Percentiles rank a stretch among this genome's conserved stretches.
Conservation (phyloP, 805 yeast genomes). For the Debaryomyces prosopidis region DNA sequence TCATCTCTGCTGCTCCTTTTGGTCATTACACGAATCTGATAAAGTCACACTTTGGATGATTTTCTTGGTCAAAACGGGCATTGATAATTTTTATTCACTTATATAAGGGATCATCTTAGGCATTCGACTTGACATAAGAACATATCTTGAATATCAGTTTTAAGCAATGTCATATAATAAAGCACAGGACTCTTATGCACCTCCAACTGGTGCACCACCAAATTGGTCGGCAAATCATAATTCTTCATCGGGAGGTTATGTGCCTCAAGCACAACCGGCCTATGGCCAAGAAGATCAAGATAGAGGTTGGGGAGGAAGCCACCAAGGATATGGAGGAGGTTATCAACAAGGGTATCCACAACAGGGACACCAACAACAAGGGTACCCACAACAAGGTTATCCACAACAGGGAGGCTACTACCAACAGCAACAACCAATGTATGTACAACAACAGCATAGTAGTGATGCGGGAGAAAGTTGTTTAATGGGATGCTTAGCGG, state of each 20-base stretch:
- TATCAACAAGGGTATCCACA: constrained; percentile 9
- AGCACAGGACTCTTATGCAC: constrained; percentile 10
- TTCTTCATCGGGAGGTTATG: constrained; percentile 13
- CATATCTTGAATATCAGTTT: no score
- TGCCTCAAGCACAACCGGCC: constrained; percentile 24
- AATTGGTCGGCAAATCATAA: constrained; percentile 17
- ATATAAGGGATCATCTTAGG: no score
- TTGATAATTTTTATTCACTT: neutral
- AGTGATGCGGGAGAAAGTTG: constrained; percentile 26
- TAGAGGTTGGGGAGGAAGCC: constrained; percentile 22
- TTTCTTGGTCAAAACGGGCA: neutral
- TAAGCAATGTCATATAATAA: constrained; percentile 8
- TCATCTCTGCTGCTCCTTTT: neutral
- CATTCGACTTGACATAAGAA: no score
- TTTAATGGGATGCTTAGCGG: constrained; percentile 44
- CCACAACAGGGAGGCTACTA: constrained; percentile 36
- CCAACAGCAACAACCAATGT: constrained; percentile 44
- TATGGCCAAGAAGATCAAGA: constrained; percentile 16
- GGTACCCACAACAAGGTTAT: constrained; percentile 18
- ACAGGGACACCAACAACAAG: constrained; percentile 22
- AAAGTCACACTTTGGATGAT: neutral
- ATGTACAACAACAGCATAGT: constrained; percentile 40
- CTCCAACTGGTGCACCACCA: constrained; percentile 33
- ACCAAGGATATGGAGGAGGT: constrained; percentile 12
- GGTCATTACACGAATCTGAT: neutral